These are phyloP conservation scores for Nyctanthes arbortristis DNA, from an alignment of 257 asterid genomes.

Conservation along the genomic window DNA sequence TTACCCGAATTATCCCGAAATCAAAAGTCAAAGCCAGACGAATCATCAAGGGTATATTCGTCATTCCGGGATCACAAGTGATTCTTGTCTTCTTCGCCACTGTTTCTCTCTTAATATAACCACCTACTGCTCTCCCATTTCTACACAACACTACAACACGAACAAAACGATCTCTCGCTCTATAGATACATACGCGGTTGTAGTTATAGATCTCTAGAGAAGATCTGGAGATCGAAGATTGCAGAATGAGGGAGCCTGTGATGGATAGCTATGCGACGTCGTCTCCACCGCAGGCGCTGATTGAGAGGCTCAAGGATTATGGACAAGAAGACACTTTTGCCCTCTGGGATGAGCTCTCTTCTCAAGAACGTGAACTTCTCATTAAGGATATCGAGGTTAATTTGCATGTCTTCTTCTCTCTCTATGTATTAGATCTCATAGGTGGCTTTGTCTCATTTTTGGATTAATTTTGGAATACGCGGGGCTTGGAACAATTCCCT, in stretches of 20 bases:
- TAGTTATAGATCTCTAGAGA: constrained; percentile 33
- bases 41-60: constrained; percentile 14
- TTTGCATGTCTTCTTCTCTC: neutral
- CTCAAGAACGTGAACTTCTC: constrained; percentile 68
- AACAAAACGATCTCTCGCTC: constrained; percentile 13
- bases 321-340: constrained; percentile 91
- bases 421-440: neutral
- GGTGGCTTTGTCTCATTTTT: neutral
- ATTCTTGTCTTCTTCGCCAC: constrained; percentile 44
- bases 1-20: constrained; percentile 27
- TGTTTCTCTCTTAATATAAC: constrained; percentile 39
- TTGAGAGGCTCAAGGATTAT: constrained; percentile 96
- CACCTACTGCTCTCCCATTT: constrained; percentile 28
- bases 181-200: neutral
- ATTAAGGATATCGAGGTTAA: constrained; percentile 82
- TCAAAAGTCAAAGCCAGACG: neutral
- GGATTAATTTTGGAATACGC: neutral
- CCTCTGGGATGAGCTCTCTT: constrained; percentile 84
- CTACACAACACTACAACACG: constrained; percentile 1
- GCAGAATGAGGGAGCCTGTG: constrained; percentile 49
- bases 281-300: constrained; percentile 67
- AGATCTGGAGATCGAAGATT: constrained; percentile 36
- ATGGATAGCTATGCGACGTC: constrained; percentile 35
- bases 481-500: neutral
- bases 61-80: constrained; percentile 19